These are phyloP conservation scores for Alternaria tenuissima DNA, from an alignment of 2,329 filamentous ascomycete species.

Conservation along the genomic window DNA sequence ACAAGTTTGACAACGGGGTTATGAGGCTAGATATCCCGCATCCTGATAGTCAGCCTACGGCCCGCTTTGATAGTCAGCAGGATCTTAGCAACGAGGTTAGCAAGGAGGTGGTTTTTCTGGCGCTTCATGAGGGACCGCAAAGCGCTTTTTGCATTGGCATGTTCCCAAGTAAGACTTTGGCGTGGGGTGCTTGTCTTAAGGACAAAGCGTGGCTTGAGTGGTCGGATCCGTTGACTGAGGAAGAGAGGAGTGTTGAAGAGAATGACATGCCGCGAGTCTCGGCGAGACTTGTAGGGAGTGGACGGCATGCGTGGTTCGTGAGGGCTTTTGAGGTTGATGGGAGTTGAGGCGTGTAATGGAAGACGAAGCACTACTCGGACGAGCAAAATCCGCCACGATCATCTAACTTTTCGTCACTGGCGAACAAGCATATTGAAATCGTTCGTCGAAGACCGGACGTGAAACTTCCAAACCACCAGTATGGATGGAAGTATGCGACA, in stretches of 20 bases:
- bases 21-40: slow-evolving; percentile 36
- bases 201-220: slow-evolving; percentile 29
- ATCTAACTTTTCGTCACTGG: not conserved
- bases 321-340: slow-evolving; percentile 11
- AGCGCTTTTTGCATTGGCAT: slow-evolving; percentile 28
- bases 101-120: slow-evolving; percentile 24
- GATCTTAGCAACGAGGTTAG: not conserved
- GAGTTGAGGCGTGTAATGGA: not conserved
- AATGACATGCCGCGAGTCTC: slow-evolving; percentile 22
- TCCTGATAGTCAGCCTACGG: slow-evolving; percentile 18
- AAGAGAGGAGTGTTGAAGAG: slow-evolving; percentile 16
- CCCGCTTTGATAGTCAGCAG: slow-evolving; percentile 13
- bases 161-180: slow-evolving; percentile 25
- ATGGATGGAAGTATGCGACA: not conserved
- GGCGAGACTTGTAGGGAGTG: slow-evolving; percentile 25
- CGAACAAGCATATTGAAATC: not conserved
- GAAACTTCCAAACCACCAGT: too few relatives aligned
- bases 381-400: not conserved
- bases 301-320: slow-evolving; percentile 28
- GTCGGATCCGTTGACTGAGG: slow-evolving; percentile 21
- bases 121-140: slow-evolving; percentile 24
- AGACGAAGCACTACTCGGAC: not conserved
- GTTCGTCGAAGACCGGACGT: fast-evolving
- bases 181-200: slow-evolving; percentile 38
- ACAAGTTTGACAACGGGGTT: slow-evolving; percentile 7